A percentile compares a stretch with the other conserved stretches of the same genome.
These are phyloP conservation scores for Syzygium jambos DNA, from an alignment of 345 rosid species.

Conservation along the genomic window DNA sequence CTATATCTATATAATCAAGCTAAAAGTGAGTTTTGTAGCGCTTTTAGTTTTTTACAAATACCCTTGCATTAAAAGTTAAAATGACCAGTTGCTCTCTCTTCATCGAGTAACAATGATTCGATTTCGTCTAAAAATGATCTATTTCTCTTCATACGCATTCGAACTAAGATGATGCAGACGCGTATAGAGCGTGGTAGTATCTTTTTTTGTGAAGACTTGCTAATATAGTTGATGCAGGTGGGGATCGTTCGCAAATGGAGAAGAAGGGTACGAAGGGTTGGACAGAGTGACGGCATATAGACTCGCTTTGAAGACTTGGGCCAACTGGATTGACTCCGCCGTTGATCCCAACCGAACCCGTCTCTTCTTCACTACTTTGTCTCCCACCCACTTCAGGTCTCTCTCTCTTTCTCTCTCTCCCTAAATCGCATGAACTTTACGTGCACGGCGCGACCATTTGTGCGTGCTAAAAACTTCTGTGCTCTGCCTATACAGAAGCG, in stretches of 20 bases:
- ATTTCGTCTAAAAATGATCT: neutral
- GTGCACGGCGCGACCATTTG: neutral
- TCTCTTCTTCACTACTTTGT: conserved; percentile 37
- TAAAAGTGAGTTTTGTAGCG: neutral
- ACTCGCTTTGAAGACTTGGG: conserved; percentile 34
- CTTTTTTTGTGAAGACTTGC: neutral
- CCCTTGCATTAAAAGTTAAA: neutral
- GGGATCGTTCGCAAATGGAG: conserved; percentile 28
- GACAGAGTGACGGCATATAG: conserved; percentile 28
- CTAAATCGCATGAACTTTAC: neutral
- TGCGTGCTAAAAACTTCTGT: neutral
- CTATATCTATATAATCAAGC: neutral
- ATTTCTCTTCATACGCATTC: neutral
- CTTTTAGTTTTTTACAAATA: neutral
- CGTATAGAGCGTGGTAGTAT: too few relatives aligned
- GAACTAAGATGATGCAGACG: neutral
- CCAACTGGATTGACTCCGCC: conserved; percentile 31
- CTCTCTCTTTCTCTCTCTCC: neutral
- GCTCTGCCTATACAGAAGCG: neutral
- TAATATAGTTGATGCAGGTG: conserved; percentile 11
- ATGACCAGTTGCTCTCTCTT: neutral
- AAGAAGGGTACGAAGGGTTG: conserved; percentile 20
- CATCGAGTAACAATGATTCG: neutral
- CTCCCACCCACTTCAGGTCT: conserved; percentile 31
- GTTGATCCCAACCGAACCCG: conserved; percentile 27